Evolutionary conservation across 768 basidiomycete species (phyloP).

Genomic region (Lepiota brunneoincarnata): DNA sequence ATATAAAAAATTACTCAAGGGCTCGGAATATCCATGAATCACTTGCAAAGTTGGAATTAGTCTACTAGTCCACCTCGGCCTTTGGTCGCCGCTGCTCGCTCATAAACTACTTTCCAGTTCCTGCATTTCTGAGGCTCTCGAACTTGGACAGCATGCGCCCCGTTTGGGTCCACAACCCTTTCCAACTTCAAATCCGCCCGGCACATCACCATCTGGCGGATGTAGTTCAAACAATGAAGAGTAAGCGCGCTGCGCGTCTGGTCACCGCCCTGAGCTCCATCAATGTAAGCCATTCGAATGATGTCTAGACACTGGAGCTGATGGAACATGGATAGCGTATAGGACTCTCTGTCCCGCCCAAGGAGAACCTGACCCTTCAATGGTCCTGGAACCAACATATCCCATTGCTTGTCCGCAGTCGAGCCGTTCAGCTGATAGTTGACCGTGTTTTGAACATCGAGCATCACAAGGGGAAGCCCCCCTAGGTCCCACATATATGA

Average conservation of each 20-base stretch:
- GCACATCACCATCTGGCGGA: conserved; percentile 34
- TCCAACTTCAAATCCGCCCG: conserved; percentile 33
- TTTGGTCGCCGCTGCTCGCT: background rate
- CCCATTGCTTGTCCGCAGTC: conserved; percentile 19
- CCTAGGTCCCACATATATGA: background rate
- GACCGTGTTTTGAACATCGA: conserved; percentile 20
- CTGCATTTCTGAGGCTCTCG: conserved; percentile 10
- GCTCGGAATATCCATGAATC: too few relatives aligned
- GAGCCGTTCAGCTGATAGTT: conserved; percentile 20
- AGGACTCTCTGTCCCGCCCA: conserved; percentile 26
- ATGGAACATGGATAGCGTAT: conserved; percentile 33
- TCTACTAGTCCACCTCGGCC: too few relatives aligned
- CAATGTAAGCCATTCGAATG: conserved; percentile 24
- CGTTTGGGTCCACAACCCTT: conserved; percentile 17
- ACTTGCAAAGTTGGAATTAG: too few relatives aligned
- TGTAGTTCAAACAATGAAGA: conserved; percentile 36
- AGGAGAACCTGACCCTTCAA: conserved; percentile 29
- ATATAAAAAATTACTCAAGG: too few relatives aligned
- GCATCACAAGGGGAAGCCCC: background rate
- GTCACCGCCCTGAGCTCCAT: background rate
- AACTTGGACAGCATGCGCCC: conserved; percentile 5
- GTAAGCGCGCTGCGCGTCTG: conserved; percentile 18
- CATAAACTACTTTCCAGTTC: conserved; percentile 13
- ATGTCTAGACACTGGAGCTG: conserved; percentile 35
- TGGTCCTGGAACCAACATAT: conserved; percentile 6